phyloP scores from a whole-genome alignment of 306 rosid species.

The Gillenia trifoliata region DNA sequence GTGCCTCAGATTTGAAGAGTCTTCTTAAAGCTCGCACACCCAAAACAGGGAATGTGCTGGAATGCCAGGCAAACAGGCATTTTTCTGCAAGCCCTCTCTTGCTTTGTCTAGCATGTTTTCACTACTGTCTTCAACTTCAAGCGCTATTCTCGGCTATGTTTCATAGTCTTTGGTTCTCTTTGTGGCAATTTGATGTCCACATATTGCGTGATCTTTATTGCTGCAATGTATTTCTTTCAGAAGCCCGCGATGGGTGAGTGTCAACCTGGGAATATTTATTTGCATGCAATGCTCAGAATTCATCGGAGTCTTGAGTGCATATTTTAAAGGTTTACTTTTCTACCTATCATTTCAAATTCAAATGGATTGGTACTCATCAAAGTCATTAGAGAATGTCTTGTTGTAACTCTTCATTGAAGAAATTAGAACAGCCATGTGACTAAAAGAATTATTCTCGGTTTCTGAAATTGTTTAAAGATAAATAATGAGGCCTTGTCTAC shows the following conservation, averaged over 20 bases:
- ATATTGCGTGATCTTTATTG: neutral
- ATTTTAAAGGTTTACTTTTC: constrained; percentile 63
- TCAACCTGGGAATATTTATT: constrained; percentile 84
- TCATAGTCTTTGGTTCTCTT: neutral
- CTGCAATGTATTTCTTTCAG: constrained; percentile 32
- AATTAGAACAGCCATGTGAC: neutral
- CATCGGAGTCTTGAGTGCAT: constrained; percentile 95
- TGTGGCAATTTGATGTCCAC: neutral
- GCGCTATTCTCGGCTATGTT: neutral
- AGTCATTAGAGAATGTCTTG: neutral
- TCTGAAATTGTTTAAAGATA: neutral
- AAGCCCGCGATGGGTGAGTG: constrained; percentile 99
- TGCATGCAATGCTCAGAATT: constrained; percentile 95
- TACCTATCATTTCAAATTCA: neutral
- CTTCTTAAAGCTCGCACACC: constrained; percentile 78
- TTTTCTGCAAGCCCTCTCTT: constrained; percentile 15
- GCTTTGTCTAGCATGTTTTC: neutral
- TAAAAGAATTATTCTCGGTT: neutral
- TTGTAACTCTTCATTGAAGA: neutral
- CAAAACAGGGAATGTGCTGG: constrained; percentile 87
- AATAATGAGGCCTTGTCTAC: neutral
- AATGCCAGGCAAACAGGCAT: constrained; percentile 64
- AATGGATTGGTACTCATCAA: neutral
- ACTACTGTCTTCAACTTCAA: constrained; percentile 7
- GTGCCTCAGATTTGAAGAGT: constrained; percentile 65